Evolutionary conservation across 768 basidiomycete species (phyloP).

Genomic region (Boletus vinaceobasis): DNA sequence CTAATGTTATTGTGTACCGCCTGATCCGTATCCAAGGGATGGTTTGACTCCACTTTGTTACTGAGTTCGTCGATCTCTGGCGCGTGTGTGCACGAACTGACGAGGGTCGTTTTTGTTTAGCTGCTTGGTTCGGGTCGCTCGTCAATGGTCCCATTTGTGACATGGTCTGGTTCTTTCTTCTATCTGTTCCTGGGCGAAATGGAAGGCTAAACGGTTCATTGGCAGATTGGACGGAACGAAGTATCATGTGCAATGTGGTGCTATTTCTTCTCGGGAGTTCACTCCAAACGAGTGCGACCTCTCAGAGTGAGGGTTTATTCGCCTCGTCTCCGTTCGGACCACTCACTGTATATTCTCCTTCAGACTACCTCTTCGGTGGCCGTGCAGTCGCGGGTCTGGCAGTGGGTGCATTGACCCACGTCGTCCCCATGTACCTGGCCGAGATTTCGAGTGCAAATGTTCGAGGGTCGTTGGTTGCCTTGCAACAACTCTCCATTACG

Average conservation of each 20-base stretch:
- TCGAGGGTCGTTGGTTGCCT: constrained; percentile 35
- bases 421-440: constrained; percentile 35
- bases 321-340: neutral
- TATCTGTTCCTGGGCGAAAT: neutral
- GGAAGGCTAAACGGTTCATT: neutral
- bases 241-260: constrained; percentile 27
- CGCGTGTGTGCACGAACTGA: constrained; percentile 3
- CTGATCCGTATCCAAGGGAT: constrained; percentile 22
- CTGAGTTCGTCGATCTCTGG: constrained; percentile 18
- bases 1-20: neutral
- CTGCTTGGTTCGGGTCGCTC: constrained; percentile 31
- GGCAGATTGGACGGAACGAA: constrained; percentile 28
- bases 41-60: constrained; percentile 30
- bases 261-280: constrained; percentile 31
- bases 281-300: constrained; percentile 31
- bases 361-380: constrained; percentile 29
- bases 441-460: constrained; percentile 39
- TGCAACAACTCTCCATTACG: constrained; percentile 36
- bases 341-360: neutral
- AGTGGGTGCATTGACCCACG: constrained; percentile 21
- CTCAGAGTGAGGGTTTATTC: constrained; percentile 10
- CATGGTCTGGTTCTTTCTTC: constrained; percentile 14
- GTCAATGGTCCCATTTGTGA: constrained; percentile 32
- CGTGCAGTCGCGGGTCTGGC: constrained; percentile 23
- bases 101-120: constrained; percentile 11